phyloP scores from a whole-genome alignment of 768 basidiomycete genomes.

The Pulveroboletus sp. region DNA sequence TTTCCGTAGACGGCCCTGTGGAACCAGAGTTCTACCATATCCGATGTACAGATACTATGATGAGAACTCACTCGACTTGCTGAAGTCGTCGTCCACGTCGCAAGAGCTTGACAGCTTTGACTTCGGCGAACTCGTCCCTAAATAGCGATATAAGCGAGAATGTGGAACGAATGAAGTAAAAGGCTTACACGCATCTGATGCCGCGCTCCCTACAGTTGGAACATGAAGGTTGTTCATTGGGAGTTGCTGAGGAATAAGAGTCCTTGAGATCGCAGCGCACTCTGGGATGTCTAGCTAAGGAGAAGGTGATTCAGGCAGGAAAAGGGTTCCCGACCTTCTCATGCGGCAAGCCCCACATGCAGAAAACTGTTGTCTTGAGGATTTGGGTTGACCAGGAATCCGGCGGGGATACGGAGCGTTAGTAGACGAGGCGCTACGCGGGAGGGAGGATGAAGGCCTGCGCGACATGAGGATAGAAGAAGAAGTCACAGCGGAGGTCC shows the following conservation, averaged over 20 bases:
- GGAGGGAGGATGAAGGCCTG: conserved; percentile 39
- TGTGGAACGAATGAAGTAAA: background rate
- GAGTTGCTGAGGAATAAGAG: conserved; percentile 50
- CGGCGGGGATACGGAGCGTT: conserved; percentile 42
- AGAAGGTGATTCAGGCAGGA: background rate
- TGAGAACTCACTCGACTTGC: conserved; percentile 69
- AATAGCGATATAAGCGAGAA: conserved; percentile 5
- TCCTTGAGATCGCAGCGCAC: conserved; percentile 95
- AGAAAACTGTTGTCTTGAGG: conserved; percentile 80
- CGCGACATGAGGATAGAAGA: conserved; percentile 51
- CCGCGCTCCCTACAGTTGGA: conserved; percentile 88
- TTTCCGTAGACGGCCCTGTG: conserved; percentile 76
- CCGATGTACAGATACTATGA: background rate
- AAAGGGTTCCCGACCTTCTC: conserved; percentile 52
- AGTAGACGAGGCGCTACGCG: conserved; percentile 27
- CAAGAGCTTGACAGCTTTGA: conserved; percentile 85
- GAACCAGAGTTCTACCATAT: conserved; percentile 5
- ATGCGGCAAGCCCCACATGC: conserved; percentile 92
- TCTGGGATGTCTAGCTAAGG: conserved; percentile 37
- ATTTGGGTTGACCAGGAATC: conserved; percentile 61
- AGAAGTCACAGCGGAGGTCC: conserved; percentile 11
- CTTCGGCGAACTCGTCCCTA: conserved; percentile 89
- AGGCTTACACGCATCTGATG: conserved; percentile 87
- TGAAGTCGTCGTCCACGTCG: conserved; percentile 75
- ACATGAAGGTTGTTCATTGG: conserved; percentile 53